A percentile compares a stretch with the other conserved stretches of the same genome.
phyloP scores from a whole-genome alignment of 306 rosid species.

The Astragalus membranaceus region DNA sequence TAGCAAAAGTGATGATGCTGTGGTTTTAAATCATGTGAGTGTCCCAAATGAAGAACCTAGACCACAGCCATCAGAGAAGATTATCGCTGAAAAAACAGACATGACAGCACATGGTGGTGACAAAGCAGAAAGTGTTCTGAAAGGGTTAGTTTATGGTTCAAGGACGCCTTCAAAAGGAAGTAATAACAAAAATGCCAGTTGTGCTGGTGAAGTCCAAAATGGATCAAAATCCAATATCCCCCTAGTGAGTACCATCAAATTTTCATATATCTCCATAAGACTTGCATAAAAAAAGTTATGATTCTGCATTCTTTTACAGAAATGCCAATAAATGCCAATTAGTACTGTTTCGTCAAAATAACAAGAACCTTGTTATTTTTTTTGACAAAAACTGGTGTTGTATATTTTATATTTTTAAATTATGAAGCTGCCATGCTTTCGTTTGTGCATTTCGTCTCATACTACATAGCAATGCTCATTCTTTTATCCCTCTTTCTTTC shows the following conservation, averaged over 20 bases:
- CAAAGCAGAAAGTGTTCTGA: constrained; percentile 14
- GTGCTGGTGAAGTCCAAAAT: background rate
- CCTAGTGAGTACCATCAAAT: constrained; percentile 23
- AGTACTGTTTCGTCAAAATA: too few relatives aligned
- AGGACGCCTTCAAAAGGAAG: constrained; percentile 16
- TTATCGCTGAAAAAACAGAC: constrained; percentile 9
- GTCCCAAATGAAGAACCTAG: constrained; percentile 29
- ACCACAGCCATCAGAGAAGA: constrained; percentile 37
- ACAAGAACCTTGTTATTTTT: too few relatives aligned
- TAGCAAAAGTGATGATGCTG: constrained; percentile 12
- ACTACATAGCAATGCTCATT: too few relatives aligned
- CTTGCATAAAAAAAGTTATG: background rate
- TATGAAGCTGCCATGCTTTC: too few relatives aligned
- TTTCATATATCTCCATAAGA: background rate
- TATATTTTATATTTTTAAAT: too few relatives aligned
- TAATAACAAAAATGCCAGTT: background rate
- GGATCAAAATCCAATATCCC: constrained; percentile 30
- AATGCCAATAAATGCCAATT: too few relatives aligned
- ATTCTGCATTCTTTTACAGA: background rate
- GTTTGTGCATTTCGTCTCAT: too few relatives aligned
- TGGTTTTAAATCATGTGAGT: constrained; percentile 24
- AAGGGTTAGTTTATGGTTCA: constrained; percentile 13
- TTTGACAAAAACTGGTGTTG: too few relatives aligned
- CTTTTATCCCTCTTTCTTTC: background rate
- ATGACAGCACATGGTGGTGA: constrained; percentile 17